Evolutionary conservation across 225 moss, liverwort and hornwort genomes (phyloP).

Genomic region (Pseudoscleropodium purum): DNA sequence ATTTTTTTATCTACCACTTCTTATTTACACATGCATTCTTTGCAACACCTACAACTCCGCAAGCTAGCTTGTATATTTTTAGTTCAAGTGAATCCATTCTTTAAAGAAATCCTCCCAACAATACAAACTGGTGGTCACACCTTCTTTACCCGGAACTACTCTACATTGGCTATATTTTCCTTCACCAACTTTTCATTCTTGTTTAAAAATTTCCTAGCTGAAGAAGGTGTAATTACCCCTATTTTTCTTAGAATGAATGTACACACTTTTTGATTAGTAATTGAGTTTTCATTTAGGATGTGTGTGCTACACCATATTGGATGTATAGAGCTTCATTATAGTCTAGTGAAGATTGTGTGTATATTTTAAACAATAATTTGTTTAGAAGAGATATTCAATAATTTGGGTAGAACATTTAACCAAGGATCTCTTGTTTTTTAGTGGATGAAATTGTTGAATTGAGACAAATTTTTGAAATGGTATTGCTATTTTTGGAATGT

Average conservation of each 20-base stretch:
- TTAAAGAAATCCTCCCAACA: too few relatives aligned
- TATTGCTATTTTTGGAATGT: background rate
- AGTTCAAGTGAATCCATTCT: too few relatives aligned
- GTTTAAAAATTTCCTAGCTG: too few relatives aligned
- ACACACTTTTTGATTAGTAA: background rate
- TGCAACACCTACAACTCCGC: too few relatives aligned
- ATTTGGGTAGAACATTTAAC: background rate
- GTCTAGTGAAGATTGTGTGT: background rate
- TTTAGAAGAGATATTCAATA: background rate
- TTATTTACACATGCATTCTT: too few relatives aligned
- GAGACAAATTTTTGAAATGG: background rate
- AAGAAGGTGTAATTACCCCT: too few relatives aligned
- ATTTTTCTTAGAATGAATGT: background rate
- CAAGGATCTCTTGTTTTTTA: accelerated
- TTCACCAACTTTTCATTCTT: too few relatives aligned
- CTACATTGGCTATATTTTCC: too few relatives aligned
- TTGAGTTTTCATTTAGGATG: background rate
- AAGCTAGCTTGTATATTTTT: too few relatives aligned
- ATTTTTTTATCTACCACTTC: too few relatives aligned
- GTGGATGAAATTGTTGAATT: background rate
- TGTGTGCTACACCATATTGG: background rate
- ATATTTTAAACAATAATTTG: background rate
- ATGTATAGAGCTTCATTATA: background rate
- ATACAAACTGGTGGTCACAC: too few relatives aligned
- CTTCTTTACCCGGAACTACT: too few relatives aligned